phyloP scores from a whole-genome alignment of 257 asterid species.

The Haberlea rhodopensis region DNA sequence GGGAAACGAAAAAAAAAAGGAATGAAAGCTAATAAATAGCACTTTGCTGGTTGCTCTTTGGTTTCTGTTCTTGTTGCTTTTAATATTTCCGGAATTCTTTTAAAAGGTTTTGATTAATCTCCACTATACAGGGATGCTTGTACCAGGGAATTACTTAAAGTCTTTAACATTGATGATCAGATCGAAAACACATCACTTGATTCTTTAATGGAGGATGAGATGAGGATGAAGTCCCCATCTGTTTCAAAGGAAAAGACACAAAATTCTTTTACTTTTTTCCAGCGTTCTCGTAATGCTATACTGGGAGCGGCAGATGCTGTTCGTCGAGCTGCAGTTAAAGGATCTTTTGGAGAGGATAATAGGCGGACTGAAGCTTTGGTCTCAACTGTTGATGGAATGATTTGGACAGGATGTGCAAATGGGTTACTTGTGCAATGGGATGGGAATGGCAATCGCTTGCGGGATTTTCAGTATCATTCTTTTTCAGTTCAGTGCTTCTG shows the following conservation, averaged over 20 bases:
- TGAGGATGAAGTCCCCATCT: conserved; percentile 48
- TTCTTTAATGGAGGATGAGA: conserved; percentile 67
- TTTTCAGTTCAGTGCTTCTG: conserved; percentile 70
- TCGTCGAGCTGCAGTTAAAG: conserved; percentile 83
- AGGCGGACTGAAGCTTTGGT: conserved; percentile 79
- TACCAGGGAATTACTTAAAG: conserved; percentile 74
- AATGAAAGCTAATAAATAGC: conserved; percentile 3
- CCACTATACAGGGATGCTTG: conserved; percentile 78
- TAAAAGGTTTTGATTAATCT: conserved; percentile 22
- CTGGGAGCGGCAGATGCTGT: conserved; percentile 99
- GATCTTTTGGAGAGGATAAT: conserved; percentile 79
- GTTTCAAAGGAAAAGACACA: conserved; percentile 67
- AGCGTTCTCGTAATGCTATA: conserved; percentile 94
- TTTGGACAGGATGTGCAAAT: conserved; percentile 90
- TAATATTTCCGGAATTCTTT: conserved; percentile 6
- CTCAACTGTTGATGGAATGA: conserved; percentile 68
- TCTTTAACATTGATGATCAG: conserved; percentile 83
- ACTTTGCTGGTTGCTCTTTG: conserved; percentile 7
- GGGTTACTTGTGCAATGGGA: conserved; percentile 94
- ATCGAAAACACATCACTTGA: conserved; percentile 70
- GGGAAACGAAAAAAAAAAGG: neutral
- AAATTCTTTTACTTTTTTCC: conserved; percentile 71
- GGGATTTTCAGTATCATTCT: conserved; percentile 67
- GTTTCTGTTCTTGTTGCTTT: conserved; percentile 21
- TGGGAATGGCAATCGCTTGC: conserved; percentile 74